Base-by-base conservation (phyloP, 2,329 filamentous ascomycete genomes). In the Remersonia thermophila region DNA sequence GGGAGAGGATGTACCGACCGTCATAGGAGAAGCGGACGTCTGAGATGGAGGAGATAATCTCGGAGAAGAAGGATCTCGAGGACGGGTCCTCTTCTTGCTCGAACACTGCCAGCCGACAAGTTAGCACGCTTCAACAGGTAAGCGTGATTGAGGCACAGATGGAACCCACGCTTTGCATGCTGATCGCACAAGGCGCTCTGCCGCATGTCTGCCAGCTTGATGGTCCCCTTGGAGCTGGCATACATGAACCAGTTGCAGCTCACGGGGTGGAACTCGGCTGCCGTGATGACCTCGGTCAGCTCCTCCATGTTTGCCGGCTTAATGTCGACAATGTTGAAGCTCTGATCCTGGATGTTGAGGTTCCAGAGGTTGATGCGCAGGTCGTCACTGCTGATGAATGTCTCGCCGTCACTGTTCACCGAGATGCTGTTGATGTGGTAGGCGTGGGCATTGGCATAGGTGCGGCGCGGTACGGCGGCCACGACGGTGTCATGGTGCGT, bases 241-340 rank as follows among this genome's bases (percentile, higher is more conserved):
- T 96, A 98, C 89, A 98, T 98, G 66, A 98, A 96, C 86, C 85
- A 94, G 63, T 98, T 96, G 71, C 91, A 98, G 67, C 87, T 94
- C 53, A 80, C 69, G 5, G 91, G 91, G 56, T 98, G 91, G 54
- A 98, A 98, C 56, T 98, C 91, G 36, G 91, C 91, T 29, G 91
- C 91, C 10, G 91, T 98, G 55, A 98, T 96, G 50, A 98, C 91
- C 61, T 98, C 91, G 1, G 91, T 98, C 47, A 98, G 70, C 66
- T 98, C 91, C 62, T 98, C 91, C 91, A 98, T 98, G 60, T 98
- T 98, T 28, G 91, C 91, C 7, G 91, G 91, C 62, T 98, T 98
- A 69, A 98, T 98, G 59, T 98, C 91, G 44, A 98, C 91, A 56
- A 98, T 98, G 64, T 98, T 98, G 73, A 98, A 98, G 66, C 91